Evolutionary conservation across 2,329 filamentous ascomycete species (phyloP), one percentile per base, ranked within the genome.

Genomic region (Paracoccidioides lutzii): DNA sequence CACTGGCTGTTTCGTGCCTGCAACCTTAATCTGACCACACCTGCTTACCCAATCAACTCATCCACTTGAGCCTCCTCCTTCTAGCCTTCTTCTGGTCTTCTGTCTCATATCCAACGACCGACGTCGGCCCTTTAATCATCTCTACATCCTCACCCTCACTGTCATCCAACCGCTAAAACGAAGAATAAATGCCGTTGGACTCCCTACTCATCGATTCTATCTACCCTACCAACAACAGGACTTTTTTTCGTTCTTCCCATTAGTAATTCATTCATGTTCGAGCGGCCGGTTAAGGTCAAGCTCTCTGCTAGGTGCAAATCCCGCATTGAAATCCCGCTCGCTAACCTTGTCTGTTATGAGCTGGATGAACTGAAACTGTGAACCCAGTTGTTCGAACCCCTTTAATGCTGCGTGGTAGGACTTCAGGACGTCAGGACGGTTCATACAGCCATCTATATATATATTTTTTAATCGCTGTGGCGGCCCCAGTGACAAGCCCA

Each of bases 21-120:
- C 9, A 43, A 45, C 48, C 52, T 57, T 56, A 44, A 54, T 38
- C 55, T 48, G 42, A 32, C 58, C 55, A 56, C 57, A n/a, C 30
- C 53, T 46, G 55, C 54, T 48, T 48, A 48, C 44, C 44, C 44
- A 48, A 48, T 48, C 44, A 48, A n/a, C 30, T 9, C 30, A 22
- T 22, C 28, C 30, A 48, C 15, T 44, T 44, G 30, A 48, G 44
- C 44, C 28, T 32, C 44, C 7, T 38, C 37, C 22, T n/a, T n/a
- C n/a, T 22, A 22, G 3, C 12, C 14, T 45, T 30, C 28, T 45
- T 45, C 50, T 55, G 35, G 52, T 44, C 52, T 41, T 48, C 45
- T 48, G n/a, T 37, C 38, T 40, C 49, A 22, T 22, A 52, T 15
- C 9, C 49, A 38, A 22, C 37, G 14, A 37, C 49, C 22, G 14